A percentile compares a stretch with the other conserved stretches of the same genome.
Conservation (phyloP, 805 yeast genomes). For the Jamesozyma gamospora region DNA sequence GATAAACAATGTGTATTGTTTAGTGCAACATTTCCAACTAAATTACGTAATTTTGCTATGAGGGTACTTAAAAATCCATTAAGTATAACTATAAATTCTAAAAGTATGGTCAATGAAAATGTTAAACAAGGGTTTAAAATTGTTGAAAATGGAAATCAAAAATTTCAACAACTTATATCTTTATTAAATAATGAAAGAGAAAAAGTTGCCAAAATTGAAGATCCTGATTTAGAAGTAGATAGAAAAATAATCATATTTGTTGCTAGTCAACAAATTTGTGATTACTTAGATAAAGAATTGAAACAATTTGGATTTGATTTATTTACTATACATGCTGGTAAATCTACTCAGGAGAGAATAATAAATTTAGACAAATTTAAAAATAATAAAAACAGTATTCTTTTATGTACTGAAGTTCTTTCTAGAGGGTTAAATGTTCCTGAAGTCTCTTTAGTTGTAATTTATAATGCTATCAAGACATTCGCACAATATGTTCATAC, state of each 20-base stretch:
- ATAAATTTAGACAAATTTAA: constrained; percentile 62
- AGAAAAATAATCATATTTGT: constrained; percentile 71
- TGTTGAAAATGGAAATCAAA: constrained; percentile 41
- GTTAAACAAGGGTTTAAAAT: constrained; percentile 65
- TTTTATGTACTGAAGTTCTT: constrained; percentile 88
- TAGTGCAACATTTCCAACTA: constrained; percentile 86
- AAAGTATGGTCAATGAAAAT: constrained; percentile 71
- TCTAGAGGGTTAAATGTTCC: constrained; percentile 96
- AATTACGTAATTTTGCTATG: constrained; percentile 66
- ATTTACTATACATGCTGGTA: constrained; percentile 82
- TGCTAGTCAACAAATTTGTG: constrained; percentile 83
- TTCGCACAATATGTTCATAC: constrained; percentile 94
- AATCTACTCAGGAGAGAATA: constrained; percentile 75
- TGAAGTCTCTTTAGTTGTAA: constrained; percentile 66
- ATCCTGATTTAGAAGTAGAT: constrained; percentile 24
- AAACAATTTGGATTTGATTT: constrained; percentile 44
- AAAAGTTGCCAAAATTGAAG: constrained; percentile 2
- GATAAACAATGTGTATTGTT: constrained; percentile 84
- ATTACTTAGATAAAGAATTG: constrained; percentile 44
- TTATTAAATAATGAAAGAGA: constrained; percentile 28
- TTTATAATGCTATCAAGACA: constrained; percentile 75
- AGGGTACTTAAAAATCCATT: constrained; percentile 55
- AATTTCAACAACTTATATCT: constrained; percentile 45
- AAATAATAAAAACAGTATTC: constrained; percentile 45
- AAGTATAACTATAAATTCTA: constrained; percentile 70